Percentiles rank a stretch among this genome's conserved stretches.
Conservation (phyloP, 106 monocot genomes). For the Posidonia australis region DNA sequence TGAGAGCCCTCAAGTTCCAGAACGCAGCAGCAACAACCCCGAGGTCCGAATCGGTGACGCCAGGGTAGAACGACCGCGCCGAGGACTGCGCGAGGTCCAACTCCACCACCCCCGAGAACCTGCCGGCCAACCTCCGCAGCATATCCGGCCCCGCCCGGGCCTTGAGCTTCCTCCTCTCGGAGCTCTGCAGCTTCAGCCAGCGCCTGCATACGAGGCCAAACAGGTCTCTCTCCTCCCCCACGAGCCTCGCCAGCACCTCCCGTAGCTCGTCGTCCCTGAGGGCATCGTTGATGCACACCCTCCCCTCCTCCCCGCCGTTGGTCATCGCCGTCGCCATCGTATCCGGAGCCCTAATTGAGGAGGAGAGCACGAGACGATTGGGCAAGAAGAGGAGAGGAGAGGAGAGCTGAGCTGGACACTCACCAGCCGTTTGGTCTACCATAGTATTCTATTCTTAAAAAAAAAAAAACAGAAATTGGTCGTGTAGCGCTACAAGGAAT, state of each 20-base stretch:
- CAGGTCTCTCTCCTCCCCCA: conserved; percentile 42
- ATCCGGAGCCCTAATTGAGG: background rate
- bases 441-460: too few species aligned
- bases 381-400: too few species aligned
- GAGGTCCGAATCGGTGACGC: conserved; percentile 77
- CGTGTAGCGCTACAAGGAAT: too few species aligned
- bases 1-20: conserved; percentile 28
- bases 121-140: conserved; percentile 59
- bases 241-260: conserved; percentile 42
- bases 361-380: background rate
- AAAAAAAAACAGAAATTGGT: too few species aligned
- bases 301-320: background rate
- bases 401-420: too few species aligned
- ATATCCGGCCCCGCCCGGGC: conserved; percentile 67
- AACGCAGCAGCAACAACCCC: conserved; percentile 48
- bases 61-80: conserved; percentile 75
- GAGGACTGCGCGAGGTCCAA: conserved; percentile 78
- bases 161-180: conserved; percentile 52
- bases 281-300: conserved; percentile 46
- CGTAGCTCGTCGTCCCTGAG: conserved; percentile 79
- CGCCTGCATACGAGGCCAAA: conserved; percentile 90
- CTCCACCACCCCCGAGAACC: conserved; percentile 58
- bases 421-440: too few species aligned
- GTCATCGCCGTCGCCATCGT: background rate
- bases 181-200: conserved; percentile 78